Evolutionary conservation across 2,329 filamentous ascomycete genomes (phyloP), one percentile per base, ranked within the genome.

Genomic region (Coniosporium tulheliwenetii): DNA sequence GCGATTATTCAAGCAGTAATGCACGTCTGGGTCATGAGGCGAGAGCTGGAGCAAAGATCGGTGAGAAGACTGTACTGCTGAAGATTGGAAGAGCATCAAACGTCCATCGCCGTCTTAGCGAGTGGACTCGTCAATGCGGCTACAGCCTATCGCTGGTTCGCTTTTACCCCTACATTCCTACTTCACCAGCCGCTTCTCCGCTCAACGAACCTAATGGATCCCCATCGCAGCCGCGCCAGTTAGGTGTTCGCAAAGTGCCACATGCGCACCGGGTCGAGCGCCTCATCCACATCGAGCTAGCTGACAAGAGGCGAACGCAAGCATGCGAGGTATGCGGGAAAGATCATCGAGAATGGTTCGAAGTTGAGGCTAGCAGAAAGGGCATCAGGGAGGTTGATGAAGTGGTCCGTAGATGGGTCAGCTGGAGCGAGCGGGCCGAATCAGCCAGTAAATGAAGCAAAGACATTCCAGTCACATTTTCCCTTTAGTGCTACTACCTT

Each of bases 261-360:
- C 83, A 91, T 60, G 82, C 80, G 35, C 81, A 93, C 59, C 80
- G 84, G 37, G 85, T 96, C 9, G 91, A 98, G 65, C 71, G 86
- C 19, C 62, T 98, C 43, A 81, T 96, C 36, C 91, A 98, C 58
- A 66, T 96, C 10, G 91, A 98, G 62, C 70, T 96, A n/a, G 69
- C 69, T 5, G 69, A 68, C 34, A 62, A 69, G 49, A 63, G 59
- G 59, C 77, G 63, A 43, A 77, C 69, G 61, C 77, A 57, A 13
- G 73, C 73, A 40, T 98, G 91, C 52, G 67, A 69, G 4, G 72
- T 77, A 1, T 98, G 91, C 55, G 86, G 86, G 2, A 79, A 78
- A 53, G 79, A 85, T 51, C 91, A 98, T 59, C 69, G 80, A 40
- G 91, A 98, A 63, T 98, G 89, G 89, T 98, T 98, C 57, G 83